Conservation (phyloP, 768 basidiomycete species). For the Suillus subluteus region DNA sequence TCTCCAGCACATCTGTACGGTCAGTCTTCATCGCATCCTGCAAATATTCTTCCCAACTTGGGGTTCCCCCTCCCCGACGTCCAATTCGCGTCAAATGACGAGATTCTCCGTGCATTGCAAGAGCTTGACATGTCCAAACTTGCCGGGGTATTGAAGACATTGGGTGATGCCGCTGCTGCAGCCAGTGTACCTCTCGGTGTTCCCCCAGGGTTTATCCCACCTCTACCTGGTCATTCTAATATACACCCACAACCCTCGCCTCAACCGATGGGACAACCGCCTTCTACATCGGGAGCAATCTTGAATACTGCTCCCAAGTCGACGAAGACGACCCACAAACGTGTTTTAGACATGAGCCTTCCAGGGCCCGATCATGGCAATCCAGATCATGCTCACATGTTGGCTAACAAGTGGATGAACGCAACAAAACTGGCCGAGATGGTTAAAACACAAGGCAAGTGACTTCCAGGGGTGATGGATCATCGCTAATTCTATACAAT, state of each 20-base stretch:
- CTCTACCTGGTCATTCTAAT: constrained; percentile 26
- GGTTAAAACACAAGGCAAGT: constrained; percentile 66
- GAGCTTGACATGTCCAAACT: constrained; percentile 72
- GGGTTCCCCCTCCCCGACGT: constrained; percentile 37
- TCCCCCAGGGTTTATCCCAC: constrained; percentile 26
- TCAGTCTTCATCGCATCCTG: constrained; percentile 30
- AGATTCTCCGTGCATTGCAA: constrained; percentile 73
- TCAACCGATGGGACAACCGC: constrained; percentile 43
- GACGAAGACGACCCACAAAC: constrained; percentile 39
- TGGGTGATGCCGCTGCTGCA: constrained; percentile 59
- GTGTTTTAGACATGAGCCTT: constrained; percentile 47
- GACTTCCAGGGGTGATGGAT: not conserved
- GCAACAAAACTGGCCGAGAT: constrained; percentile 69
- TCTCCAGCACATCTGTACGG: constrained; percentile 28
- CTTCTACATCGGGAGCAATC: constrained; percentile 47
- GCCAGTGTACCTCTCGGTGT: constrained; percentile 37
- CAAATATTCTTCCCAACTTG: constrained; percentile 22
- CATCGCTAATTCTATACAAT: constrained; percentile 11
- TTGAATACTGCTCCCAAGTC: constrained; percentile 44
- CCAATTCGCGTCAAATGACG: constrained; percentile 64
- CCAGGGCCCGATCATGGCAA: constrained; percentile 45
- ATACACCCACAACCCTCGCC: constrained; percentile 33
- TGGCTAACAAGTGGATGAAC: constrained; percentile 82
- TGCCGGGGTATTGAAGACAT: constrained; percentile 63
- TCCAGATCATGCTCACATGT: constrained; percentile 64